Percentiles rank a stretch among this genome's conserved stretches.
Evolutionary conservation across 352 stramenopile genomes (phyloP).

Genomic region (Blastocystis sp.): DNA sequence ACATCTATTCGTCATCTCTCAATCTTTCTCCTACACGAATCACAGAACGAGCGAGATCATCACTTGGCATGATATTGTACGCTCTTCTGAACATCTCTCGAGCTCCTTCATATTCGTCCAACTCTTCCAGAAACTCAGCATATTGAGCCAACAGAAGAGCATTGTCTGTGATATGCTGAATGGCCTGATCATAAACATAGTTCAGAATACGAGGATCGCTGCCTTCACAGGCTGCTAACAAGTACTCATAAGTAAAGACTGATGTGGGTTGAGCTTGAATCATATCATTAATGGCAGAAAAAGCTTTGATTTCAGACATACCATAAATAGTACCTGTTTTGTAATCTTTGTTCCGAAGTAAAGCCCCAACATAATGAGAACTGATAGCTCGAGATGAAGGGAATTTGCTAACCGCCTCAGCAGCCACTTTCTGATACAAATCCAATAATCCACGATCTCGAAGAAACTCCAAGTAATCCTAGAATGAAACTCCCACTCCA

Average conservation of each 20-base stretch:
- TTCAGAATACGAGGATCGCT: not conserved
- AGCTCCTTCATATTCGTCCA: not conserved
- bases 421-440: not conserved
- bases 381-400: not conserved
- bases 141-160: not conserved
- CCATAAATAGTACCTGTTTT: not conserved
- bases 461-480: not conserved
- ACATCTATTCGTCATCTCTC: not conserved
- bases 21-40: not conserved
- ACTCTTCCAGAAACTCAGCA: constrained; percentile 20
- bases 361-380: not conserved
- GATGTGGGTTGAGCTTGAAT: not conserved
- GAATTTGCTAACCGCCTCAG: not conserved
- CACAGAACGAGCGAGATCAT: constrained; percentile 14
- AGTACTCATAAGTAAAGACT: constrained; percentile 11
- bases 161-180: not conserved
- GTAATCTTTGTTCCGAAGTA: constrained; percentile 17
- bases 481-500: not conserved
- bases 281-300: not conserved
- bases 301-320: not conserved
- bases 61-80: not conserved
- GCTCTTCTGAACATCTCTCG: not conserved
- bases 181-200: not conserved
- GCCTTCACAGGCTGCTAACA: constrained; percentile 2
- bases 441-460: not conserved